These are phyloP conservation scores for Suhomyces prunicola DNA, from an alignment of 805 yeast species.

Conservation along the genomic window DNA sequence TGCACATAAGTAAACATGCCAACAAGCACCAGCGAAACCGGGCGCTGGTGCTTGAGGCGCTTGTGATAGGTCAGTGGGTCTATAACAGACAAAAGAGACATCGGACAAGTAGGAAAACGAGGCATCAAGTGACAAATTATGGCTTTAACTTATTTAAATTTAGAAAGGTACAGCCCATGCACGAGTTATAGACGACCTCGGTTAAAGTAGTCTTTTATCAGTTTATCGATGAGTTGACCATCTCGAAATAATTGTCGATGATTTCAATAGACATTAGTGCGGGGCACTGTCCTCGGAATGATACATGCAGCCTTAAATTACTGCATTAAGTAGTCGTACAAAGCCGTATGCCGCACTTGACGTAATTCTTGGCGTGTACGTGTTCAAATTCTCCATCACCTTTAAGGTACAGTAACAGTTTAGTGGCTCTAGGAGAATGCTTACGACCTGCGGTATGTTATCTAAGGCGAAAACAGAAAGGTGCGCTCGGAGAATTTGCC, in stretches of 20 bases:
- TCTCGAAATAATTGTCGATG: background rate
- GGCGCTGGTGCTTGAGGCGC: background rate
- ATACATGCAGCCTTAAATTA: background rate
- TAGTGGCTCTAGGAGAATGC: background rate
- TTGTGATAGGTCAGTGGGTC: background rate
- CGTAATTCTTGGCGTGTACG: background rate
- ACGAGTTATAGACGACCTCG: background rate
- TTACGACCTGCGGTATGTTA: background rate
- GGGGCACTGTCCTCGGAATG: background rate
- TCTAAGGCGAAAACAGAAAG: background rate
- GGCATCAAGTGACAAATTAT: background rate
- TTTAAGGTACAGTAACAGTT: background rate
- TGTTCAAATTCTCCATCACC: background rate
- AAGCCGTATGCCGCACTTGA: background rate
- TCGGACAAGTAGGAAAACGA: background rate
- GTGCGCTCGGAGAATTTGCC: background rate
- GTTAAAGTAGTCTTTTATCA: background rate
- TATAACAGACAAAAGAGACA: background rate
- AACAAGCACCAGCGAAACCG: background rate
- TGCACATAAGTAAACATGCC: background rate
- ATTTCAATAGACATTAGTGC: background rate
- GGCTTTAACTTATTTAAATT: background rate
- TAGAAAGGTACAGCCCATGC: background rate
- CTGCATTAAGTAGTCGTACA: background rate
- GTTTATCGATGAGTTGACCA: conserved; percentile 1